Evolutionary conservation across 2,329 filamentous ascomycete genomes (phyloP).

Genomic region (Bipolaris victoriae): DNA sequence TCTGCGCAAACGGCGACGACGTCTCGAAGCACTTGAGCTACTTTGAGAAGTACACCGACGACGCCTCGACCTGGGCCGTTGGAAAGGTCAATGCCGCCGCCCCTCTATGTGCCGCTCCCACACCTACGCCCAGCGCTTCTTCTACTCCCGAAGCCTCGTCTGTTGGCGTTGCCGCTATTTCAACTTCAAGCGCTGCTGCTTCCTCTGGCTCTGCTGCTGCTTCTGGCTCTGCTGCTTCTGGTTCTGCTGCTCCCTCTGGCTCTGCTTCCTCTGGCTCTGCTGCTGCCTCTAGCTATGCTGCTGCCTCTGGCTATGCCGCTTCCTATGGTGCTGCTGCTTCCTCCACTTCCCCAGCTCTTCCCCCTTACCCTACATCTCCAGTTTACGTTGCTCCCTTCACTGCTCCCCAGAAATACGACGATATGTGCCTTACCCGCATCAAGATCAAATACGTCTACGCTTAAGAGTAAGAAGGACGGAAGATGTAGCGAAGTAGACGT

Average conservation of each 20-base stretch:
- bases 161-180: slow-evolving; percentile 22
- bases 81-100: slow-evolving; percentile 29
- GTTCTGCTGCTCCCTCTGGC: too few species aligned
- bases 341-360: slow-evolving; percentile 21
- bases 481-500: slow-evolving; percentile 25
- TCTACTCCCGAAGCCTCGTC: slow-evolving; percentile 24
- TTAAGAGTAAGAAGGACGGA: slow-evolving; percentile 27
- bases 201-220: slow-evolving; percentile 5
- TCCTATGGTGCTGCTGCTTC: neutral
- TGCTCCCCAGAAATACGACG: slow-evolving; percentile 23
- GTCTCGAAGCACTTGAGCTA: slow-evolving; percentile 65
- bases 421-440: slow-evolving; percentile 25
- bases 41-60: slow-evolving; percentile 44
- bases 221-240: neutral
- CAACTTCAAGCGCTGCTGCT: slow-evolving; percentile 19
- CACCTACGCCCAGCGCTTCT: slow-evolving; percentile 28
- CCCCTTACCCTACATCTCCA: slow-evolving; percentile 29
- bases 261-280: too few species aligned
- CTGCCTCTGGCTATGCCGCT: too few species aligned
- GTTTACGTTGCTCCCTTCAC: slow-evolving; percentile 28
- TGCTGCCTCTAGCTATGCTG: neutral
- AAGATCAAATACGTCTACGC: slow-evolving; percentile 26
- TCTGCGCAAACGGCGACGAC: slow-evolving; percentile 67
- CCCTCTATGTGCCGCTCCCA: slow-evolving; percentile 29
- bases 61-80: slow-evolving; percentile 32